Evolutionary conservation across 345 rosid species (phyloP).

Genomic region (Orychophragmus violaceus): DNA sequence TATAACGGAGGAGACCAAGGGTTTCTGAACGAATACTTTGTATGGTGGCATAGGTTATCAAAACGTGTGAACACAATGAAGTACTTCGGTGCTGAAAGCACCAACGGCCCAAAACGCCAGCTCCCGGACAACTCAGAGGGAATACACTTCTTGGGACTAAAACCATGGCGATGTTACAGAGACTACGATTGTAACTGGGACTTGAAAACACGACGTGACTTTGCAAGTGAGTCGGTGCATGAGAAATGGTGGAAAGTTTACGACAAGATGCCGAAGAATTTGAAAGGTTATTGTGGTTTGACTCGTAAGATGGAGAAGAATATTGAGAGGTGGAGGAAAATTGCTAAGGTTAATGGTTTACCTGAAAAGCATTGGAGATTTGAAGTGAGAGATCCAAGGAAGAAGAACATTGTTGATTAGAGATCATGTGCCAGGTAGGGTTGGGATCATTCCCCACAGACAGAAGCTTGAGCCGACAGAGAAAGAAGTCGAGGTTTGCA

Average conservation of each 20-base stretch:
- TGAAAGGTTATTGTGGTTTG: conserved; percentile 53
- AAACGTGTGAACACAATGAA: conserved; percentile 46
- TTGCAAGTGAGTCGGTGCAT: conserved; percentile 65
- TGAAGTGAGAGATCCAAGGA: conserved; percentile 47
- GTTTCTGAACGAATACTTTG: conserved; percentile 62
- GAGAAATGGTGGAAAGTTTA: conserved; percentile 67
- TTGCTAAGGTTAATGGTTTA: conserved; percentile 35
- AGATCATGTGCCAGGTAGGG: conserved; percentile 74
- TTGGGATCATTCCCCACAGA: conserved; percentile 79
- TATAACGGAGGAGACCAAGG: conserved; percentile 95
- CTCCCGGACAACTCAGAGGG: conserved; percentile 24
- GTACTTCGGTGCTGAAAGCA: conserved; percentile 22
- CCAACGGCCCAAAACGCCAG: not conserved
- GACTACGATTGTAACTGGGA: conserved; percentile 98
- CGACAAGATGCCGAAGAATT: conserved; percentile 53
- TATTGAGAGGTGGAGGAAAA: conserved; percentile 49
- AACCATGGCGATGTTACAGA: conserved; percentile 90
- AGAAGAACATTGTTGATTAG: conserved; percentile 35
- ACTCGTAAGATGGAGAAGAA: conserved; percentile 33
- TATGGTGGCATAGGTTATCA: conserved; percentile 88
- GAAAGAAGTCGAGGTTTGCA: conserved; percentile 87
- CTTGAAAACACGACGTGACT: conserved; percentile 27
- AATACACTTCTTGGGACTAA: conserved; percentile 67
- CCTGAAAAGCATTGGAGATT: conserved; percentile 60
- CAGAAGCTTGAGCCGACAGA: conserved; percentile 53